phyloP scores from a whole-genome alignment of 202 grass and related monocot genomes.

The Setaria viridis region DNA sequence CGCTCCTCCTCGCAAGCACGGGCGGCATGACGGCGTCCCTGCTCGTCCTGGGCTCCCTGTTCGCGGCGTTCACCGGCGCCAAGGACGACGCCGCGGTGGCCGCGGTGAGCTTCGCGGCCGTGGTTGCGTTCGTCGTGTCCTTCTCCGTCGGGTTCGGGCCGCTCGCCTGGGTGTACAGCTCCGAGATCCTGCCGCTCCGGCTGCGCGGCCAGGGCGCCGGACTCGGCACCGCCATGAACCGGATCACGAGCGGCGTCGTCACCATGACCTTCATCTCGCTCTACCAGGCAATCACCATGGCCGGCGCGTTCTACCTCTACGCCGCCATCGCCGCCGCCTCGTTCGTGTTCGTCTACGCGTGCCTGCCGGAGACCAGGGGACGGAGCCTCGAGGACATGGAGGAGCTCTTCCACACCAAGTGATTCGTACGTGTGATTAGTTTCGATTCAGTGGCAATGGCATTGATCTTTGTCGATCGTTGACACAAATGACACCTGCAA shows the following conservation, averaged over 20 bases:
- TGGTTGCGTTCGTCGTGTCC: conserved; percentile 66
- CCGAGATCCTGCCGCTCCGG: conserved; percentile 84
- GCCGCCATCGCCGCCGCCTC: conserved; percentile 51
- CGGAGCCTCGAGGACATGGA: conserved; percentile 90
- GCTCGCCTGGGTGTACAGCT: conserved; percentile 88
- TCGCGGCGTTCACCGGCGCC: conserved; percentile 50
- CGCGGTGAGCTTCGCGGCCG: conserved; percentile 38
- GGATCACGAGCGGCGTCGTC: conserved; percentile 60
- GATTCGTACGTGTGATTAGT: not conserved
- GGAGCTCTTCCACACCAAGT: conserved; percentile 73
- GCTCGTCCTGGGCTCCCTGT: conserved; percentile 46
- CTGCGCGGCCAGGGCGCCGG: conserved; percentile 82
- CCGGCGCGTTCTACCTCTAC: conserved; percentile 85
- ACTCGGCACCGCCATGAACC: conserved; percentile 77
- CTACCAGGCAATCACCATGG: conserved; percentile 69
- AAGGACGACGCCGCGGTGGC: conserved; percentile 51
- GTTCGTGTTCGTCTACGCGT: conserved; percentile 77
- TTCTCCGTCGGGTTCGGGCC: conserved; percentile 89
- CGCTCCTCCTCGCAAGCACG: conserved; percentile 68
- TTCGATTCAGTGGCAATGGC: not conserved
- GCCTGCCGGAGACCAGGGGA: conserved; percentile 80
- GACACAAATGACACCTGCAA: no score
- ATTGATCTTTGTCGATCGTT: no score
- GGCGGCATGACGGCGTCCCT: conserved; percentile 72
- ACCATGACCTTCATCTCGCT: conserved; percentile 94